Evolutionary conservation across 148 eudicot species (phyloP), one percentile per base, ranked within the genome.

Genomic region (Nepenthes gracilis): DNA sequence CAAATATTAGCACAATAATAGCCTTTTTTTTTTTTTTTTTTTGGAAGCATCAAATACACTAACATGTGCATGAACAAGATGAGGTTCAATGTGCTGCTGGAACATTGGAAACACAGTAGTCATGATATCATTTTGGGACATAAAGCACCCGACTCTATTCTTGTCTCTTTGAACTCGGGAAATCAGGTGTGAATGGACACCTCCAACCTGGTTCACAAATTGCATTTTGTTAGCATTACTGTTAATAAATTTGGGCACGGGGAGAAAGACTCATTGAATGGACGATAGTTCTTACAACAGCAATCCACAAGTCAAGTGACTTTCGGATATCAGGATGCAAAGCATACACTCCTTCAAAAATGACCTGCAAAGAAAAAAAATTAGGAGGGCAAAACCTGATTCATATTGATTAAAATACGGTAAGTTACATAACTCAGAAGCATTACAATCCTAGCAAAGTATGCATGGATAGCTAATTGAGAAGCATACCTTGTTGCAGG

Each of bases 141-240:
- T 71, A 71, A 88, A 81, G 73, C 82, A 69, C 33, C 98, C 98
- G 66, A 75, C 86, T 79, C 83, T 83, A 68, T 79, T 84, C 71
- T 93, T 93, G 84, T 93, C 98, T 72, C 98, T 79, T 74, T 93
- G 98, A 72, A 93, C 98, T 71, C 96, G 92, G 69, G 98, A 84
- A 65, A 93, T 82, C 47, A 93, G 79, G 76, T 93, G 98, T 13
- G 98, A 93, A 77, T 93, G 91, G 69, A 93, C 98, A 57, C 98
- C 98, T 72, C 98, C 98, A 65, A 93, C 96, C 96, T 93, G 85
- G 70, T 76, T 59, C 55, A 62, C 57, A 71, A 33, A 62, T 8
- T 35, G 65, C 58, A 57, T 40, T 81, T 54, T 48, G 32, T 62
- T 55, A 63, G 51, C 45, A 53, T 13, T 57, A 59, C 54, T 40